phyloP scores from a whole-genome alignment of 352 stramenopile species.

The Globisporangium okanoganense region DNA sequence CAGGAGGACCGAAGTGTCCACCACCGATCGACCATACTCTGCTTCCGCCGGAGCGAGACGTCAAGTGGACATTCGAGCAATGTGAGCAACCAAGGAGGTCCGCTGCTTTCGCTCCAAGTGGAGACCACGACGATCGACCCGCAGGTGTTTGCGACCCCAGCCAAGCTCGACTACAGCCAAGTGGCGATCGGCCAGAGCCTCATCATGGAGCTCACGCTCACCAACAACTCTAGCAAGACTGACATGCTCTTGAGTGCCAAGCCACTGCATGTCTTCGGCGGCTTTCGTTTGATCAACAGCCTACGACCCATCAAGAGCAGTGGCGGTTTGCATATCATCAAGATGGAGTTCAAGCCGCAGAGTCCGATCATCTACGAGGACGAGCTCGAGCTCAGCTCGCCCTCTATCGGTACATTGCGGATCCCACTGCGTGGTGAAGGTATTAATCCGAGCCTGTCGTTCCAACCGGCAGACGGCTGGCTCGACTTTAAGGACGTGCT shows the following conservation, averaged over 20 bases:
- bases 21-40: constrained; percentile 71
- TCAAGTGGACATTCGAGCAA: not conserved
- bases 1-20: constrained; percentile 68
- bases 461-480: constrained; percentile 54
- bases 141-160: constrained; percentile 37
- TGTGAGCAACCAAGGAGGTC: not conserved
- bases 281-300: constrained; percentile 79
- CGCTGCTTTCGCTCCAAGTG: constrained; percentile 61
- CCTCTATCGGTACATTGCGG: constrained; percentile 25
- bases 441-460: constrained; percentile 70
- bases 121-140: constrained; percentile 58
- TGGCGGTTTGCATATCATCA: constrained; percentile 24
- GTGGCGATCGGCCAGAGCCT: constrained; percentile 79
- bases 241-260: constrained; percentile 42
- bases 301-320: constrained; percentile 34
- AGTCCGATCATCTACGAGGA: constrained; percentile 62
- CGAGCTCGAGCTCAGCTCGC: constrained; percentile 51
- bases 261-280: constrained; percentile 75
- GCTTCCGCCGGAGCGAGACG: constrained; percentile 40
- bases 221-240: constrained; percentile 46
- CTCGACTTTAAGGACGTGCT: constrained; percentile 71
- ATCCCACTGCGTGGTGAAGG: constrained; percentile 58
- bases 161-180: constrained; percentile 75
- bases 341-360: constrained; percentile 68
- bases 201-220: constrained; percentile 52